A percentile compares a stretch with the other conserved stretches of the same genome.
Conservation (phyloP, 805 yeast species). For the Kodamaea kaohsiungensis region DNA sequence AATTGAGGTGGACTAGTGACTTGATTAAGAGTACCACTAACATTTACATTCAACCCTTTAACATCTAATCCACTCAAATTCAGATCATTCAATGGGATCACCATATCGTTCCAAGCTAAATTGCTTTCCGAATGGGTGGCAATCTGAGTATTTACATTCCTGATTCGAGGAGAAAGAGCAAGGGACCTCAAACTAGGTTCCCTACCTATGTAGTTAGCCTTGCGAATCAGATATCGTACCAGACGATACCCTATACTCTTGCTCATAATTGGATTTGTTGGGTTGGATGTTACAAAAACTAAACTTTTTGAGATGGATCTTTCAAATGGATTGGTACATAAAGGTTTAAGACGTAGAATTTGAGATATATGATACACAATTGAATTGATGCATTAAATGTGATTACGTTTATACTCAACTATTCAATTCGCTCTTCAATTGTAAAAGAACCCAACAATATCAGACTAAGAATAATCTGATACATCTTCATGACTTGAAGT, state of each 20-base stretch:
- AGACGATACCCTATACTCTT: slow-evolving; percentile 5
- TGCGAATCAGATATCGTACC: slow-evolving; percentile 7
- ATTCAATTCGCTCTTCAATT: no score
- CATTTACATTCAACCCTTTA: background rate
- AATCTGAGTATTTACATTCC: background rate
- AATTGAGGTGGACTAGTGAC: background rate
- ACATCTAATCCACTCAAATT: background rate
- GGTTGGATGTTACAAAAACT: background rate
- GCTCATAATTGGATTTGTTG: background rate
- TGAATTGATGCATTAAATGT: no score
- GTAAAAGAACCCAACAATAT: no score
- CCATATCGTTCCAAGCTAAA: no score
- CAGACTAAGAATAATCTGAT: no score
- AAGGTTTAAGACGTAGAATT: no score
- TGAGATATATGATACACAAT: no score
- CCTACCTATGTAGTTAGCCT: background rate
- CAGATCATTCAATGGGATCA: background rate
- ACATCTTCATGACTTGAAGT: no score
- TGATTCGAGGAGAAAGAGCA: background rate
- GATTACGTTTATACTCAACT: no score
- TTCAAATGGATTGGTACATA: background rate
- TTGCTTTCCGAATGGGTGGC: background rate
- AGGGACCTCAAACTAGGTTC: background rate
- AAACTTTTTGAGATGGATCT: background rate
- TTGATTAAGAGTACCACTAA: background rate